Evolutionary conservation across 2,329 filamentous ascomycete species (phyloP).

Genomic region (Fusarium ramigenum): DNA sequence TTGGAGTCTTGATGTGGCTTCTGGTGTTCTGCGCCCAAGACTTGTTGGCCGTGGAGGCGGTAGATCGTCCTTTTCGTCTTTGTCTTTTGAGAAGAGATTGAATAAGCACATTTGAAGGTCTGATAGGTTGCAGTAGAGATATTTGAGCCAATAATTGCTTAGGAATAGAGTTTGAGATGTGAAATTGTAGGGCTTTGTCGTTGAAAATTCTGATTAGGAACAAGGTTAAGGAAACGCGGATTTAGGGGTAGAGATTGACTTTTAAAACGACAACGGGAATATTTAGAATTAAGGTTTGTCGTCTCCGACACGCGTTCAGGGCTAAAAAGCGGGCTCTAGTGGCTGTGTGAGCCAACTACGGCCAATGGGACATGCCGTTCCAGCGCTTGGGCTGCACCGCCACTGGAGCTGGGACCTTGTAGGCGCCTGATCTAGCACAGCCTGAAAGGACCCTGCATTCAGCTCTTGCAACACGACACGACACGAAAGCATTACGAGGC

Average conservation of each 20-base stretch:
- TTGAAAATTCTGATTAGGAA: background rate
- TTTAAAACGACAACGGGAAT: background rate
- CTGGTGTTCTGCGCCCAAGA: slow-evolving; percentile 23
- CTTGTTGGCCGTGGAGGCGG: slow-evolving; percentile 9
- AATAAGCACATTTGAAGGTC: slow-evolving; percentile 13
- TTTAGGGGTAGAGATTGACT: background rate
- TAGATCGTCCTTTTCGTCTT: slow-evolving; percentile 3
- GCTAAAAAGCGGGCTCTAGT: background rate
- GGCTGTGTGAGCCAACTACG: background rate
- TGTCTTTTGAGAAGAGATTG: slow-evolving; percentile 25
- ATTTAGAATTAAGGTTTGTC: slow-evolving; percentile 16
- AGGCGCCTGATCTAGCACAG: slow-evolving; percentile 6
- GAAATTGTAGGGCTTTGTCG: background rate
- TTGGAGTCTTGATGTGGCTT: slow-evolving; percentile 22
- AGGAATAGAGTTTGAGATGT: accelerated
- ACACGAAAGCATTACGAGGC: background rate
- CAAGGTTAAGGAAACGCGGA: background rate
- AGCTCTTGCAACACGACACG: background rate
- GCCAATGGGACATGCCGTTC: background rate
- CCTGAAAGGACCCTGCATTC: background rate
- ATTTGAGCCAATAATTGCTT: accelerated
- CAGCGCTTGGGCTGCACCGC: slow-evolving; percentile 1
- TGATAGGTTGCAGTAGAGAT: background rate
- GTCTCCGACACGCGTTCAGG: slow-evolving; percentile 5
- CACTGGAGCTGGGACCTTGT: background rate